A percentile compares a stretch with the other conserved stretches of the same genome.
Evolutionary conservation across 345 rosid species (phyloP).

Genomic region (Zanthoxylum bungeanum): DNA sequence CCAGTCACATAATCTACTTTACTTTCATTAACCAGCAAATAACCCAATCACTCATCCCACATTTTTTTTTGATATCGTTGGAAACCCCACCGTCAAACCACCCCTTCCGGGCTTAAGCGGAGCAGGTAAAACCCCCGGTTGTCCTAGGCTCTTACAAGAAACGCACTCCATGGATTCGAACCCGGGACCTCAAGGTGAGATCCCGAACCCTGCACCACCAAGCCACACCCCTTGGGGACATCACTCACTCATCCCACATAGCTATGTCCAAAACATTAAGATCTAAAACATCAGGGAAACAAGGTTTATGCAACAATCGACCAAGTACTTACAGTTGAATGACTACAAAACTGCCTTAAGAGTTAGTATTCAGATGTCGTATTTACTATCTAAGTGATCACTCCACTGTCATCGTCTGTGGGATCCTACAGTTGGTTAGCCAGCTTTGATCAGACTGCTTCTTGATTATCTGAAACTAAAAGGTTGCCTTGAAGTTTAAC

Average conservation of each 20-base stretch:
- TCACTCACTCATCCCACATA: background rate
- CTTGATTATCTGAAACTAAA: background rate
- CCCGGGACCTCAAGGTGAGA: too few relatives aligned
- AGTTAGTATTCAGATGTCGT: background rate
- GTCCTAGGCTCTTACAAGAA: too few relatives aligned
- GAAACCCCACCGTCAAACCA: too few relatives aligned
- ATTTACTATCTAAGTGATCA: background rate
- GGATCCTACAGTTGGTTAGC: background rate
- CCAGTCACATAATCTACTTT: background rate
- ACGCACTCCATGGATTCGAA: too few relatives aligned
- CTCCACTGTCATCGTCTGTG: background rate
- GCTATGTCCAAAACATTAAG: conserved; percentile 1
- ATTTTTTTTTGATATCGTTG: too few relatives aligned
- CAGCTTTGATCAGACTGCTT: background rate
- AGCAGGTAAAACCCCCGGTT: too few relatives aligned
- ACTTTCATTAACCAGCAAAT: background rate
- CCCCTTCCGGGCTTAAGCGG: too few relatives aligned
- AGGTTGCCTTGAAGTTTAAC: background rate
- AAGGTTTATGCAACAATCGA: conserved; percentile 4
- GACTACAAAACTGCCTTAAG: background rate
- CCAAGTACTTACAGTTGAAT: background rate
- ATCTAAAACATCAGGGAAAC: background rate
- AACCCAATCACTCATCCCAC: background rate
- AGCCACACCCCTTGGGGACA: too few relatives aligned
- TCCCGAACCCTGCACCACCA: too few relatives aligned